These are phyloP conservation scores for Priceomyces castillae DNA, from an alignment of 805 yeast genomes.

Conservation along the genomic window DNA sequence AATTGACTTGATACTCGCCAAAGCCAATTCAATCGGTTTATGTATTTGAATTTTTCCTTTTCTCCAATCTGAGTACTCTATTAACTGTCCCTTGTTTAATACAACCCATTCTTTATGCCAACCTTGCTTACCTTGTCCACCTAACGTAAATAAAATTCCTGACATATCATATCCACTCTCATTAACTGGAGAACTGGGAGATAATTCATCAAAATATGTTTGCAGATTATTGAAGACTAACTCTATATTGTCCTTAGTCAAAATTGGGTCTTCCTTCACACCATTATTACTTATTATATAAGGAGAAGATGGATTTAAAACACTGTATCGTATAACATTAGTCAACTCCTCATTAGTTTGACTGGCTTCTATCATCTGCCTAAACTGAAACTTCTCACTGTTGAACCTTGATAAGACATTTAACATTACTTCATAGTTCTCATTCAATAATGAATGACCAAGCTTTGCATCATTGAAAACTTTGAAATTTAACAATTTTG, in stretches of 20 bases:
- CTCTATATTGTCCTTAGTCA: slow-evolving; percentile 28
- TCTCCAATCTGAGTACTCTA: slow-evolving; percentile 80
- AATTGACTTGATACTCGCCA: slow-evolving; percentile 58
- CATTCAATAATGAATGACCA: slow-evolving; percentile 11
- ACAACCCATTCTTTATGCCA: slow-evolving; percentile 94
- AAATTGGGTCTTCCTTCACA: slow-evolving; percentile 13
- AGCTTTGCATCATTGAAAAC: slow-evolving; percentile 10
- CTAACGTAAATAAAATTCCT: slow-evolving; percentile 56
- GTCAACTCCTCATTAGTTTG: slow-evolving; percentile 40
- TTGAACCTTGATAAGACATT: slow-evolving; percentile 36
- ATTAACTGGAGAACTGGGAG: slow-evolving; percentile 8
- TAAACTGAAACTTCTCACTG: slow-evolving; percentile 38
- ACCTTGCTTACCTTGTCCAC: slow-evolving; percentile 60
- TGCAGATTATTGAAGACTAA: slow-evolving; percentile 21
- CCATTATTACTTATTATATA: not conserved
- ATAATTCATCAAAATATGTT: slow-evolving; percentile 5
- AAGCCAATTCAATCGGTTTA: slow-evolving; percentile 66
- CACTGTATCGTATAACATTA: slow-evolving; percentile 25
- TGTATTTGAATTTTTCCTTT: slow-evolving; percentile 59
- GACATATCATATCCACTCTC: slow-evolving; percentile 32
- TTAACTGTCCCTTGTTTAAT: slow-evolving; percentile 61
- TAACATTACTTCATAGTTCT: slow-evolving; percentile 30
- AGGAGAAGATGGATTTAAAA: slow-evolving; percentile 13
- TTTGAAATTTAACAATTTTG: slow-evolving; percentile 13
- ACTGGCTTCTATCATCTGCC: slow-evolving; percentile 42